These are phyloP conservation scores for Aristolochia contorta DNA, from an alignment of 164 flowering plant genomes.

Conservation along the genomic window DNA sequence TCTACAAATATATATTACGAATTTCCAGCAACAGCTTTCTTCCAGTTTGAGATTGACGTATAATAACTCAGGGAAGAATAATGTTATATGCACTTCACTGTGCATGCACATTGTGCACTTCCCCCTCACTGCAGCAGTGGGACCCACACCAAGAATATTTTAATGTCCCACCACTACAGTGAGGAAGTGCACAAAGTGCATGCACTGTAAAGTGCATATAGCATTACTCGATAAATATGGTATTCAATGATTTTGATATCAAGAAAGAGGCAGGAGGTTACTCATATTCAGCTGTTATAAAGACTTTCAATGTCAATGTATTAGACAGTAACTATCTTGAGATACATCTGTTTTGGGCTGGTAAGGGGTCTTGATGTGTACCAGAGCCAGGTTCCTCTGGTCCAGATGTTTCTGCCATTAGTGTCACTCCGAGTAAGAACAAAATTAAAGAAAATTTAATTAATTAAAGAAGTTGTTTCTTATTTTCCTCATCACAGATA, in stretches of 20 bases:
- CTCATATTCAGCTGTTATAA: conserved; percentile 35
- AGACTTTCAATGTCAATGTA: conserved; percentile 31
- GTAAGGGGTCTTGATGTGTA: conserved; percentile 87
- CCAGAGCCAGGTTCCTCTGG: conserved; percentile 71
- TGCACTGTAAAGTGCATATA: too few species aligned
- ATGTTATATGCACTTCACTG: too few species aligned
- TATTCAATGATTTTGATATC: conserved; percentile 58
- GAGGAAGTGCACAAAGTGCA: too few species aligned
- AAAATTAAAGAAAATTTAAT: too few species aligned
- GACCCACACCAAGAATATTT: too few species aligned
- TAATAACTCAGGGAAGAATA: conserved; percentile 47
- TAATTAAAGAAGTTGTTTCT: too few species aligned
- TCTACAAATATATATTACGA: too few species aligned
- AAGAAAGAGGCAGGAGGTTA: conserved; percentile 49
- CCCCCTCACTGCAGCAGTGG: too few species aligned
- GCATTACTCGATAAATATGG: too few species aligned
- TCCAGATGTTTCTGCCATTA: conserved; percentile 77
- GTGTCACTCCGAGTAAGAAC: conserved; percentile 63
- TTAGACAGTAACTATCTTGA: conserved; percentile 57
- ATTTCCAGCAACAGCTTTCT: too few species aligned
- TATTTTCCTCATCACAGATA: background rate
- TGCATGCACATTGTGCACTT: too few species aligned
- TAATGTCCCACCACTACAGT: too few species aligned
- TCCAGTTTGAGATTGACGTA: background rate
- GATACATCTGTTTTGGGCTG: conserved; percentile 92